Evolutionary conservation across 2,329 filamentous ascomycete genomes (phyloP).

Genomic region (Periglandula ipomoeae): DNA sequence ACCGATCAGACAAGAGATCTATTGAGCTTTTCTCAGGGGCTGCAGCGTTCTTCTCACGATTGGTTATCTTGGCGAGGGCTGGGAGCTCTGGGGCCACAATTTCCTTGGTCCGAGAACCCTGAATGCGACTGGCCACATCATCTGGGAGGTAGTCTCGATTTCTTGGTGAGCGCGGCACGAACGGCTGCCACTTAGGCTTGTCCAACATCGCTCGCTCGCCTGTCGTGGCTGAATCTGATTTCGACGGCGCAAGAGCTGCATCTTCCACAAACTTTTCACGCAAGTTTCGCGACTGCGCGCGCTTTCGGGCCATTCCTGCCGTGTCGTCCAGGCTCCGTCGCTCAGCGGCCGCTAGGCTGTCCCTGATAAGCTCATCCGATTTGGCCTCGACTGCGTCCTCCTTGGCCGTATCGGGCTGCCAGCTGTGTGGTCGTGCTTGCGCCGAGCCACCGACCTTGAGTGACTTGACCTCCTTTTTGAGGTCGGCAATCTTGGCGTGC

Average conservation of each 20-base stretch:
- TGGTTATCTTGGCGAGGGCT: slow-evolving; percentile 16
- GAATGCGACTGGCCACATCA: slow-evolving; percentile 20
- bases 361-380: slow-evolving; percentile 10
- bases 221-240: slow-evolving; percentile 11
- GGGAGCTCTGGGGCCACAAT: slow-evolving; percentile 20
- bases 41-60: slow-evolving; percentile 9
- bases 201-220: slow-evolving; percentile 20
- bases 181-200: slow-evolving; percentile 31
- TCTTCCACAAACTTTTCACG: slow-evolving; percentile 28
- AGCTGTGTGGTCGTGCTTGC: slow-evolving; percentile 19
- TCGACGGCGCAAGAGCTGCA: slow-evolving; percentile 10
- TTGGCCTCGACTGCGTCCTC: slow-evolving; percentile 10
- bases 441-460: slow-evolving; percentile 26
- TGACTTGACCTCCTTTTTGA: slow-evolving; percentile 43
- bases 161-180: slow-evolving; percentile 31
- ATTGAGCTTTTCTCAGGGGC: slow-evolving; percentile 22
- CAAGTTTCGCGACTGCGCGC: slow-evolving; percentile 17
- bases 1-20: slow-evolving; percentile 37
- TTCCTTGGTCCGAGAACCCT: slow-evolving; percentile 17
- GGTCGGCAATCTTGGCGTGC: slow-evolving; percentile 45
- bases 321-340: slow-evolving; percentile 6
- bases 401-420: slow-evolving; percentile 16
- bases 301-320: slow-evolving; percentile 8
- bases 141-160: slow-evolving; percentile 28
- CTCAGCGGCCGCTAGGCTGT: neutral